These are phyloP conservation scores for Gossypium stocksii DNA, from an alignment of 345 rosid species.

Conservation along the genomic window DNA sequence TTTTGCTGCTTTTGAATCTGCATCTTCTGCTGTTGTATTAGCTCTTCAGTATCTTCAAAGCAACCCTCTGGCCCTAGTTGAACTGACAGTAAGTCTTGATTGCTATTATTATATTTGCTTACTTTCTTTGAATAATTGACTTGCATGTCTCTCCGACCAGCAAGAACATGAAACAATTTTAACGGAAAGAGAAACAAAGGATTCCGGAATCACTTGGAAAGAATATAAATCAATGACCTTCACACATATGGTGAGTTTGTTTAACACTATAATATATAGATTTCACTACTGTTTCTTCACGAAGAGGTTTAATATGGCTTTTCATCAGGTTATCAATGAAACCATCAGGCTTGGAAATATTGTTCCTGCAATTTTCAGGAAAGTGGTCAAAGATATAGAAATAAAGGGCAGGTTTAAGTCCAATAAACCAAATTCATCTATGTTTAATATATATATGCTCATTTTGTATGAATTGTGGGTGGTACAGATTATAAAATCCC, in stretches of 20 bases:
- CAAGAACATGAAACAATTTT: slow-evolving; percentile 32
- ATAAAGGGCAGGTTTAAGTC: slow-evolving; percentile 12
- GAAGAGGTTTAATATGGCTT: neutral
- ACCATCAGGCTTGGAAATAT: slow-evolving; percentile 30
- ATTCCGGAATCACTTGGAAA: slow-evolving; percentile 25
- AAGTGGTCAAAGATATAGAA: slow-evolving; percentile 28
- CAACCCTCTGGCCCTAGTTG: neutral
- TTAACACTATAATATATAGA: neutral
- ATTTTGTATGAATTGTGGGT: neutral
- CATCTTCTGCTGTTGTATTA: slow-evolving; percentile 6
- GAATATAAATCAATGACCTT: slow-evolving; percentile 33
- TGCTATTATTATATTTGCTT: too few species aligned
- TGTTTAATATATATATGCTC: neutral
- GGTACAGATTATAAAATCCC: slow-evolving; percentile 77
- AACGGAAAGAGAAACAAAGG: slow-evolving; percentile 17
- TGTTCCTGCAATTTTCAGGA: slow-evolving; percentile 24
- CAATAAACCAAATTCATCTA: neutral
- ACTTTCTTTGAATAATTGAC: neutral
- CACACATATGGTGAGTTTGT: slow-evolving; percentile 25
- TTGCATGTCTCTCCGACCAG: neutral
- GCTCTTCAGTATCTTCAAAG: neutral
- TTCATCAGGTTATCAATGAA: slow-evolving; percentile 42
- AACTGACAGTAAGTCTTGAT: neutral
- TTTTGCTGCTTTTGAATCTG: slow-evolving; percentile 15
- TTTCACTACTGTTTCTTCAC: neutral